These are phyloP conservation scores for Isoetes engelmannii DNA, from an alignment of 83 land plant species.

Conservation along the genomic window DNA sequence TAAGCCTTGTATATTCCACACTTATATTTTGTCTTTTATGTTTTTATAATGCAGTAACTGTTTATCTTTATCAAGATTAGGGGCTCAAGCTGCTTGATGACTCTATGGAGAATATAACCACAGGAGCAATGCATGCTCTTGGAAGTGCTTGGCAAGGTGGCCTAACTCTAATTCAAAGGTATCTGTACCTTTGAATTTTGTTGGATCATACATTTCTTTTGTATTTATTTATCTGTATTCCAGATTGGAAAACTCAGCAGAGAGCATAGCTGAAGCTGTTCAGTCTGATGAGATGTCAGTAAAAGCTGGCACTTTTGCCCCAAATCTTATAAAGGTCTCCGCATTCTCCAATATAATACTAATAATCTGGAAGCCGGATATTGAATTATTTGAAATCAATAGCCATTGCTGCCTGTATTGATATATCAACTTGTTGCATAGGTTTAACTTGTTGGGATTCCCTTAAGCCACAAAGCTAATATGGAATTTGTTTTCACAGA, in stretches of 20 bases:
- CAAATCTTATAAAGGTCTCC: not conserved
- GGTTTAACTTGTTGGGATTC: too few species aligned
- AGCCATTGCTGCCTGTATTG: too few species aligned
- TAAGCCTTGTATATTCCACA: not conserved
- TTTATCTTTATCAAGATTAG: conserved; percentile 36
- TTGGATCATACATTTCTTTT: conserved; percentile 4
- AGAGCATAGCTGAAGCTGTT: conserved; percentile 57
- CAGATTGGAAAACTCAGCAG: conserved; percentile 80
- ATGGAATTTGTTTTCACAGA: conserved; percentile 32
- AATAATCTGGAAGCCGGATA: too few species aligned
- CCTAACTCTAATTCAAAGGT: conserved; percentile 67
- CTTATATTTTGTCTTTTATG: too few species aligned
- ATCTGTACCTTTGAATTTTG: conserved; percentile 7
- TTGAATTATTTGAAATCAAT: too few species aligned
- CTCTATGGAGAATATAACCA: conserved; percentile 86
- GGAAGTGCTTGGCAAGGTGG: conserved; percentile 90
- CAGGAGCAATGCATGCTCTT: conserved; percentile 94
- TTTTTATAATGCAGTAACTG: not conserved
- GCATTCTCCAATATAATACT: too few species aligned
- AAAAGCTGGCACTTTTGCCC: conserved; percentile 37
- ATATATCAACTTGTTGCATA: too few species aligned
- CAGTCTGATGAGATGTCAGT: conserved; percentile 49
- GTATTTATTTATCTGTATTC: conserved; percentile 6
- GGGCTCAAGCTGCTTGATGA: conserved; percentile 74
- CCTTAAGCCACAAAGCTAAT: too few species aligned